Conservation (phyloP, 2,329 filamentous ascomycete genomes). For the Tolypocladium sp. region DNA sequence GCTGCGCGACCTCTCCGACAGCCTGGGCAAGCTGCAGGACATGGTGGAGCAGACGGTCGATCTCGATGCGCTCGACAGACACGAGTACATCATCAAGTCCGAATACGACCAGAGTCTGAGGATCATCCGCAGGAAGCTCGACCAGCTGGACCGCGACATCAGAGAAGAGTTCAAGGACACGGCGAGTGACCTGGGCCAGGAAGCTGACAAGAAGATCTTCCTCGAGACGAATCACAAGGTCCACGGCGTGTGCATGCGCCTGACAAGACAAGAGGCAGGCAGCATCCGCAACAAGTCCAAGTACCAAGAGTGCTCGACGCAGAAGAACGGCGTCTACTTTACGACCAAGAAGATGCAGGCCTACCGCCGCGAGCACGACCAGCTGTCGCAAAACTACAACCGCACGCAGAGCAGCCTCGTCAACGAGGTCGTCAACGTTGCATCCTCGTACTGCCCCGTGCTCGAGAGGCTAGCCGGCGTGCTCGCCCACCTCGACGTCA, state of each 20-base stretch:
- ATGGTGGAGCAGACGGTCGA: conserved; percentile 99
- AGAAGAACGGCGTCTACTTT: conserved; percentile 98
- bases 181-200: conserved; percentile 74
- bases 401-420: conserved; percentile 87
- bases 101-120: conserved; percentile 88
- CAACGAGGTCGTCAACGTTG: conserved; percentile 84
- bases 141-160: conserved; percentile 76
- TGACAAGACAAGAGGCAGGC: conserved; percentile 83
- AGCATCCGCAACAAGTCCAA: conserved; percentile 86
- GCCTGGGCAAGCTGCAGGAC: conserved; percentile 78
- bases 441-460: conserved; percentile 88
- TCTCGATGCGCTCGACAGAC: conserved; percentile 86
- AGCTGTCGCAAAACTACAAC: conserved; percentile 90
- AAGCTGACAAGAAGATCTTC: conserved; percentile 97
- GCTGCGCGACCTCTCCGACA: conserved; percentile 65
- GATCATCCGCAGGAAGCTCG: conserved; percentile 84
- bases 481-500: conserved; percentile 88
- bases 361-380: conserved; percentile 83
- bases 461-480: conserved; percentile 82
- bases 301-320: conserved; percentile 93
- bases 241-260: conserved; percentile 91
- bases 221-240: conserved; percentile 84
- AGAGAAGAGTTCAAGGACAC: conserved; percentile 69
- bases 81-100: conserved; percentile 98
- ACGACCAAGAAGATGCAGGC: conserved; percentile 76